Conservation (phyloP, 139 green algal genomes). For the Nannochloris sp. region DNA sequence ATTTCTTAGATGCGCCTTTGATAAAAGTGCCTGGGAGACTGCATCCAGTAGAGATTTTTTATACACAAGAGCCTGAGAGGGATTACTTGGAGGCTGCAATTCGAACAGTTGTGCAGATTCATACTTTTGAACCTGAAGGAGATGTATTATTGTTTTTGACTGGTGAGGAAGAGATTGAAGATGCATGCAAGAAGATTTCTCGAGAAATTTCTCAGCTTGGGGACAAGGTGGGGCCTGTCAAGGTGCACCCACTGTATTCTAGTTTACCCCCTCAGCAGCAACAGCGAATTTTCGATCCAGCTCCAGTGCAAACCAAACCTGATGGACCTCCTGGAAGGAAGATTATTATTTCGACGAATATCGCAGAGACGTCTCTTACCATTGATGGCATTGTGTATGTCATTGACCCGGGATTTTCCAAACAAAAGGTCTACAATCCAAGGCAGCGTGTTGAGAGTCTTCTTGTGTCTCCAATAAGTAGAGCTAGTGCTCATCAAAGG, state of each 20-base stretch:
- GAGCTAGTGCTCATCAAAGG: constrained; percentile 90
- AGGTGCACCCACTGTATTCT: constrained; percentile 95
- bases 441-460: constrained; percentile 92
- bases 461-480: constrained; percentile 94
- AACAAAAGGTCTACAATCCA: constrained; percentile 99
- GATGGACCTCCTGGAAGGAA: constrained; percentile 80
- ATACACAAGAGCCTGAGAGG: constrained; percentile 94
- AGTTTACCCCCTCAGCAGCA: constrained; percentile 91
- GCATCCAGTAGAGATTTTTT: constrained; percentile 99
- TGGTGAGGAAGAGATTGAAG: constrained; percentile 99
- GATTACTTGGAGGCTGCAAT: constrained; percentile 98
- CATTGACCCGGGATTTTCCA: constrained; percentile 92
- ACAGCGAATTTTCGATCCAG: constrained; percentile 92
- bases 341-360: constrained; percentile 98
- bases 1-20: constrained; percentile 90
- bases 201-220: constrained; percentile 21
- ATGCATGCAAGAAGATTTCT: constrained; percentile 52
- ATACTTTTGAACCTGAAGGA: constrained; percentile 71
- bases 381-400: constrained; percentile 99
- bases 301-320: constrained; percentile 39
- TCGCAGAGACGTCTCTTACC: constrained; percentile 97
- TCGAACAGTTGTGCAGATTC: constrained; percentile 94
- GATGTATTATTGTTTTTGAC: constrained; percentile 98
- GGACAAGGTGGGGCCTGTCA: constrained; percentile 68
- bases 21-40: constrained; percentile 96